Conservation (phyloP, 768 basidiomycete species). For the Hypholoma fasciculare region DNA sequence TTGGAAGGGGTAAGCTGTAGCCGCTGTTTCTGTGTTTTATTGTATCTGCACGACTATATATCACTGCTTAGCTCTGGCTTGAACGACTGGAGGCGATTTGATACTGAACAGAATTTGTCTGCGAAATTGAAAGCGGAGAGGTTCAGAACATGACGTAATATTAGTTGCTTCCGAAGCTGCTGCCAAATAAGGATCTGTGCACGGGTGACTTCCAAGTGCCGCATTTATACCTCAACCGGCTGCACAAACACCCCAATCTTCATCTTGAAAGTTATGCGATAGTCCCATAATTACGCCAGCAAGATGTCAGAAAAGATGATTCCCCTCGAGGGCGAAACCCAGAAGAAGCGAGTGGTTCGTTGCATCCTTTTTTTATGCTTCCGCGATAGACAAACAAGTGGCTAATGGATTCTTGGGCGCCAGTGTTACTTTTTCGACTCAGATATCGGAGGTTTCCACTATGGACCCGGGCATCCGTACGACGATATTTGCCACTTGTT, state of each 20-base stretch:
- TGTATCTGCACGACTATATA: too few species aligned
- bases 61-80: too few species aligned
- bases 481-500: constrained; percentile 20
- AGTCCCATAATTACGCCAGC: constrained; percentile 9
- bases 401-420: constrained; percentile 13
- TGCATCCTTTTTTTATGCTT: constrained; percentile 13
- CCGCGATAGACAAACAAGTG: constrained; percentile 7
- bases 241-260: constrained; percentile 8
- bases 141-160: constrained; percentile 2
- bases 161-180: constrained; percentile 13
- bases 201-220: constrained; percentile 1
- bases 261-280: constrained; percentile 16
- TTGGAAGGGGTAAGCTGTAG: constrained; percentile 68
- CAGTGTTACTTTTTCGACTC: constrained; percentile 99
- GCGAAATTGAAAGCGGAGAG: constrained; percentile 1
- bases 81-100: too few species aligned
- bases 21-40: not conserved
- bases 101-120: constrained; percentile 1
- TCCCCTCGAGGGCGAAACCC: constrained; percentile 68
- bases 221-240: constrained; percentile 11
- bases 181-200: constrained; percentile 21
- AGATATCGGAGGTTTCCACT: constrained; percentile 98
- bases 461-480: constrained; percentile 96
- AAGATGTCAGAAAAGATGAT: constrained; percentile 52
- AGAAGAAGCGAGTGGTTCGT: constrained; percentile 88